These are phyloP conservation scores for Tetrahymena malaccensis DNA, from an alignment of 73 alveolate genomes.

Conservation along the genomic window DNA sequence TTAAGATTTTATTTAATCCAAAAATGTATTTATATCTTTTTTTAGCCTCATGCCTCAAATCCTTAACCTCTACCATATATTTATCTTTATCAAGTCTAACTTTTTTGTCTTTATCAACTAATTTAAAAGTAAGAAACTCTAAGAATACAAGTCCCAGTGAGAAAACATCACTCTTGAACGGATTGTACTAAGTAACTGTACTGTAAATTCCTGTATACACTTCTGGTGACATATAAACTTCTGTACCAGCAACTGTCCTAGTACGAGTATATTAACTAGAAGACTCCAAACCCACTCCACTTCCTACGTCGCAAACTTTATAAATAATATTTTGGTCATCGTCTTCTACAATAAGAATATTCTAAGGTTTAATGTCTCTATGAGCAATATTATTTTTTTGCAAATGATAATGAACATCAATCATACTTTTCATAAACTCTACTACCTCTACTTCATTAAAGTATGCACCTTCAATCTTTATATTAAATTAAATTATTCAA, in stretches of 20 bases:
- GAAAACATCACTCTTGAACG: neutral
- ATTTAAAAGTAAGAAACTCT: neutral
- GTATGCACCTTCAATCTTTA: neutral
- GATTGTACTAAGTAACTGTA: neutral
- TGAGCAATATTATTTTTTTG: neutral
- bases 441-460: neutral
- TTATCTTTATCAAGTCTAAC: neutral
- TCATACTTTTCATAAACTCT: neutral
- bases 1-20: neutral
- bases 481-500: neutral
- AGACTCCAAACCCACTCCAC: neutral
- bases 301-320: neutral
- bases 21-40: neutral
- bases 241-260: neutral
- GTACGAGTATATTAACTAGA: neutral
- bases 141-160: neutral
- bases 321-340: neutral
- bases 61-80: neutral
- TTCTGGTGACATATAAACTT: neutral
- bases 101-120: neutral
- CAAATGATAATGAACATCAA: neutral
- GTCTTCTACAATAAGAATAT: neutral
- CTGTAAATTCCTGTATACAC: neutral
- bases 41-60: neutral
- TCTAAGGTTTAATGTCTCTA: neutral